Evolutionary conservation across 495 filamentous ascomycete species (phyloP).

Genomic region (Annulohypoxylon stygium): DNA sequence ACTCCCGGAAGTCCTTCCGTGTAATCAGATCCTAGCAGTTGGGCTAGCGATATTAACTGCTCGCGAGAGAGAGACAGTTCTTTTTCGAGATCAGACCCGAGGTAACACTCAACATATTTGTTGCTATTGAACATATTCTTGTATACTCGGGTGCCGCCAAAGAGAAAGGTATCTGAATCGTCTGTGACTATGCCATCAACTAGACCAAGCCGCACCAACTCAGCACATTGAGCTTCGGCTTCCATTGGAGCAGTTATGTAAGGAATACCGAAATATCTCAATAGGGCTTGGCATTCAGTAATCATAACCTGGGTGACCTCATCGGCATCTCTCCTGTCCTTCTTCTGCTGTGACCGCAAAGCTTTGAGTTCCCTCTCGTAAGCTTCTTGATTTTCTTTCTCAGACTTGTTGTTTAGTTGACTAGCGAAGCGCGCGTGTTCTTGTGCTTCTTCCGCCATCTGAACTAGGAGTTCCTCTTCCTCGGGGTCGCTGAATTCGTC

Average conservation of each 20-base stretch:
- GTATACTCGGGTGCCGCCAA: conserved; percentile 95
- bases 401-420: conserved; percentile 78
- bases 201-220: conserved; percentile 84
- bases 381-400: conserved; percentile 73
- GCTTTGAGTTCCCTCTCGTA: conserved; percentile 90
- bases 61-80: conserved; percentile 86
- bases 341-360: conserved; percentile 92
- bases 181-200: conserved; percentile 99
- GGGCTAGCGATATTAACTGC: conserved; percentile 88
- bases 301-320: conserved; percentile 97
- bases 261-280: conserved; percentile 90
- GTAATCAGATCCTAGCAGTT: conserved; percentile 93
- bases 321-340: conserved; percentile 93
- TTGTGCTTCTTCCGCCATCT: conserved; percentile 88
- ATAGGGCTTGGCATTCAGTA: conserved; percentile 90
- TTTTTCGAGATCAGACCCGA: conserved; percentile 86
- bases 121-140: conserved; percentile 99
- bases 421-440: conserved; percentile 94
- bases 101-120: conserved; percentile 97
- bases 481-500: conserved; percentile 82
- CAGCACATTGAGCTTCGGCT: conserved; percentile 97
- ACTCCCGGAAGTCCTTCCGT: conserved; percentile 91
- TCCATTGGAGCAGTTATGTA: conserved; percentile 99
- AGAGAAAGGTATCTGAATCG: conserved; percentile 96
- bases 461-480: conserved; percentile 87